Evolutionary conservation across 495 filamentous ascomycete genomes (phyloP), one percentile per base, ranked within the genome.

Genomic region (Halenospora varia): DNA sequence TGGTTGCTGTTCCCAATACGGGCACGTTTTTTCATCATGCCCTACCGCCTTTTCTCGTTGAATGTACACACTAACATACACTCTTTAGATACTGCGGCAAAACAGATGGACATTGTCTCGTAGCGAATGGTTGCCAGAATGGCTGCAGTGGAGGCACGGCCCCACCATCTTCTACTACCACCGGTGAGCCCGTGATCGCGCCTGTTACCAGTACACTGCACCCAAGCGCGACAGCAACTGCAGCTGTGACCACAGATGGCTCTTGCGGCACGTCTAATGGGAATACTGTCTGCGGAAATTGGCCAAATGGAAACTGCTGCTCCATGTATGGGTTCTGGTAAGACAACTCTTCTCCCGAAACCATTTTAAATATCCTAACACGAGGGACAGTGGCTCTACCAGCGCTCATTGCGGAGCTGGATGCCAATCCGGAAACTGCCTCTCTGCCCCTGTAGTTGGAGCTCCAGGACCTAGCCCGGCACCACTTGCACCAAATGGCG

Each of bases 261-360:
- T 73, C 69, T 50, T 82, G 78, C 53, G 78, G 78, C 52, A 64
- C 66, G 18, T 64, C 57, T 17, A 77, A 77, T 60, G 71, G 69
- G 20, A 70, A 69, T 17, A 75, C 71, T 11, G 60, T 77, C 10
- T 81, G 78, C 57, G 77, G 78, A 10, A 62, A 77, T 51, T 81
- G 77, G 77, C 59, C 63, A 11, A 69, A 73, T 41, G 78, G 78
- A 24, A 60, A 66, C 57, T 81, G 78, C 61, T 81, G 78, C 60
- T 77, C 74, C 20, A 69, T 75, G 70, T 82, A 79, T 62, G 77
- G 77, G 29, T 65, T 60, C 40, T 57, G 62, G 62, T 65, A 62
- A 61, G 25, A 15, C 13, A 48, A 40, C 10, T 2, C 10, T 13
- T 19, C n/a, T 22, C 26, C n/a, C 20, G 20, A 54, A 25, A 29